Evolutionary conservation across 192 early-diverging fungal species (phyloP), one percentile per base, ranked within the genome.

Genomic region (Gaertneriomyces semiglobifer): DNA sequence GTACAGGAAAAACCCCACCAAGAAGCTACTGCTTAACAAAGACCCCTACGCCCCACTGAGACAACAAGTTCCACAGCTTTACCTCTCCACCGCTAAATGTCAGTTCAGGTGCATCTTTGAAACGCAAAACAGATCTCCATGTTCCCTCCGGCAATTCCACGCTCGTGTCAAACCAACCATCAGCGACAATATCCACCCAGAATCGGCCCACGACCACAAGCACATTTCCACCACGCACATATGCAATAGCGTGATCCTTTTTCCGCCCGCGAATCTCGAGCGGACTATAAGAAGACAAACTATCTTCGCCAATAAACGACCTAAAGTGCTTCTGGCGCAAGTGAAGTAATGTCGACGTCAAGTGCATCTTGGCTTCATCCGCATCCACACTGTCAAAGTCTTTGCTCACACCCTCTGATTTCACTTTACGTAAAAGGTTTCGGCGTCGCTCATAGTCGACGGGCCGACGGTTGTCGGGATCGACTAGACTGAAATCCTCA

Each of bases 401-500:
- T 44, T n/a, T 19, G 45, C 10, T 52, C 18, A 48, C 47, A 25
- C 38, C 19, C 25, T 70, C 68, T 5, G 63, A 20, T 46, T 70
- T 61, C 18, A n/a, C 46, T 7, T 33, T 33, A 33, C 25, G 25
- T 33, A 70, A 44, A 5, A 61, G 0, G 6, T 18, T 20, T 12
- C 42, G 39, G n/a, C 68, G 68, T 6, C 12, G n/a, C 5, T 42
- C 60, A 44, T 46, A 70, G 47, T 70, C 68, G 3, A 70, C 61
- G 7, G 60, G 51, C 12, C 68, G 68, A 42, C 68, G 68, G 53
- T 70, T 70, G 47, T 70, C 68, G 7, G 68, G 68, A 45, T 70
- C 68, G 33, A 70, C 68, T 38, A 70, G 52, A 51, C 18, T 38
- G 40, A 54, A 63, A 38, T 70, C 68, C 43, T 70, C 68, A 14